Conservation (phyloP, 257 asterid species). For the Knoxia roxburghii region DNA sequence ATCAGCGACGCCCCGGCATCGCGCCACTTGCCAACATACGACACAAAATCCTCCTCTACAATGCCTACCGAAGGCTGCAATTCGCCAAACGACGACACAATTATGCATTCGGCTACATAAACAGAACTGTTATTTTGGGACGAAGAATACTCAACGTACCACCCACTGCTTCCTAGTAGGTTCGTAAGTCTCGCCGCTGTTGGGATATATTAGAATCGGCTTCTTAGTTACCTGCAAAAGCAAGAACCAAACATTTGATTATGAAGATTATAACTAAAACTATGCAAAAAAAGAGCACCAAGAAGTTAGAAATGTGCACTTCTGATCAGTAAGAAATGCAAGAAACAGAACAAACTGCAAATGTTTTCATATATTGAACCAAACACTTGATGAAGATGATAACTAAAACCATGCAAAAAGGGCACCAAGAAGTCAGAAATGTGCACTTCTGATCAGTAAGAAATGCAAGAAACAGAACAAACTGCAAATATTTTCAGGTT, state of each 20-base stretch:
- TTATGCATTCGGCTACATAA: too few relatives aligned
- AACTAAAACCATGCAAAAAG: background rate
- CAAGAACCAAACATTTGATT: too few relatives aligned
- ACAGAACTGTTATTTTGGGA: too few relatives aligned
- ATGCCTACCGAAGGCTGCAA: conserved; percentile 49
- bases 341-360: too few relatives aligned
- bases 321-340: background rate
- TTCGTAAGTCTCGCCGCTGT: conserved; percentile 86
- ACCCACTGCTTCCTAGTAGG: conserved; percentile 67
- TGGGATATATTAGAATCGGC: conserved; percentile 74
- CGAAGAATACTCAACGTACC: conserved; percentile 33
- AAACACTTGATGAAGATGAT: background rate
- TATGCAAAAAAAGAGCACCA: too few relatives aligned
- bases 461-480: too few relatives aligned
- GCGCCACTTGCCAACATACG: conserved; percentile 70
- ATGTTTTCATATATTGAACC: background rate
- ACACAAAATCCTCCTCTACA: conserved; percentile 51
- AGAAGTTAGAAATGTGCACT: background rate
- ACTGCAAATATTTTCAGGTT: too few relatives aligned
- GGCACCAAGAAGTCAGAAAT: too few relatives aligned
- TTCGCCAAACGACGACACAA: too few relatives aligned
- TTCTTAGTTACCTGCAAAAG: conserved; percentile 53
- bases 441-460: background rate
- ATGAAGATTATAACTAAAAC: too few relatives aligned
- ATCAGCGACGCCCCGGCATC: conserved; percentile 73